These are phyloP conservation scores for Candida adriatica DNA, from an alignment of 805 yeast species.

Conservation along the genomic window DNA sequence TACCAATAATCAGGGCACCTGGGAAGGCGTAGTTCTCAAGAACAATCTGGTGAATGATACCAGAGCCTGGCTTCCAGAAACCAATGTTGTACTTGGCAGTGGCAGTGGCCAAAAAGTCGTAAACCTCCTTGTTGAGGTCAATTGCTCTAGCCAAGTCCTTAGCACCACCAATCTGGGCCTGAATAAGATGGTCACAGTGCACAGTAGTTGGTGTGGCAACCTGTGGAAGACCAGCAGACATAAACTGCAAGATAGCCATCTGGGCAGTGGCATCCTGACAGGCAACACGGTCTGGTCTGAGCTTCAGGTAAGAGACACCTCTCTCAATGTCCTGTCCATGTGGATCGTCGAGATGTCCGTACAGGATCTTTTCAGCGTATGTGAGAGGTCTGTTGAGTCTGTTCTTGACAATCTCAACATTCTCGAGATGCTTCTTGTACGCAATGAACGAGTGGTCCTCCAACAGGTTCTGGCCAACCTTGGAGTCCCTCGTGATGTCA, in stretches of 20 bases:
- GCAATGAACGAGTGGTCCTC: constrained; percentile 82
- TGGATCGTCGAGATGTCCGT: constrained; percentile 92
- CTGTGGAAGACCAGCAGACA: constrained; percentile 87
- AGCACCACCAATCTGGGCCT: constrained; percentile 90
- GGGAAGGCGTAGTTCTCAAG: constrained; percentile 96
- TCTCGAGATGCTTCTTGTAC: constrained; percentile 87
- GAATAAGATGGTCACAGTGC: constrained; percentile 97
- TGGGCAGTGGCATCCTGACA: constrained; percentile 99
- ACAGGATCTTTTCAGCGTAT: constrained; percentile 88
- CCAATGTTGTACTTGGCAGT: constrained; percentile 94
- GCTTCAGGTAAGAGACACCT: constrained; percentile 82
- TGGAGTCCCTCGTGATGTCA: constrained; percentile 52
- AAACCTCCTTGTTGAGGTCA: constrained; percentile 87
- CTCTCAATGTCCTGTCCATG: constrained; percentile 73
- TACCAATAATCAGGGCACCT: constrained; percentile 94
- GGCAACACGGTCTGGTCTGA: constrained; percentile 96
- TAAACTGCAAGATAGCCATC: constrained; percentile 96
- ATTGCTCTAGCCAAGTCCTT: constrained; percentile 76
- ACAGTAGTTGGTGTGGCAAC: constrained; percentile 94
- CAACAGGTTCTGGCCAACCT: constrained; percentile 73
- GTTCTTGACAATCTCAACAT: constrained; percentile 74
- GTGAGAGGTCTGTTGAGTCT: constrained; percentile 87
- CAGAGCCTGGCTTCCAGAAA: constrained; percentile 99
- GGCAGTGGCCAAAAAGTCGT: constrained; percentile 88
- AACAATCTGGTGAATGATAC: constrained; percentile 96